Conservation (phyloP, 2,329 filamentous ascomycete genomes). For the Pseudocercospora pini-densiflorae region DNA sequence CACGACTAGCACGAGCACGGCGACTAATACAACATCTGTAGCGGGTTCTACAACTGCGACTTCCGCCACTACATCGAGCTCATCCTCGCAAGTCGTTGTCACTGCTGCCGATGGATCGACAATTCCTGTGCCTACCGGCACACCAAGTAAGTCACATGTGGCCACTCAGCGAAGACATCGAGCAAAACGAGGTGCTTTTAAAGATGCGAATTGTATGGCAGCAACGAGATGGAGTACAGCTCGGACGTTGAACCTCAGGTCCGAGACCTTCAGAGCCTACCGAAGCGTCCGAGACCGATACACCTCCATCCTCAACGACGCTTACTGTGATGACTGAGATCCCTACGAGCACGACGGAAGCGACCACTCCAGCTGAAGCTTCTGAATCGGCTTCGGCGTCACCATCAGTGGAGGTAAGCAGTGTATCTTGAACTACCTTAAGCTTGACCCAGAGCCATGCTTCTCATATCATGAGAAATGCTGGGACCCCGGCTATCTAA, state of each 20-base stretch:
- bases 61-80: neutral
- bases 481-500: neutral
- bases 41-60: neutral
- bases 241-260: neutral
- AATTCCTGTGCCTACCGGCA: neutral
- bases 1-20: neutral
- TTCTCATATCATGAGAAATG: neutral
- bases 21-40: neutral
- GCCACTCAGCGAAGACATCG: neutral
- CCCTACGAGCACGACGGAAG: neutral
- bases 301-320: neutral
- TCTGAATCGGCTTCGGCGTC: conserved; percentile 2
- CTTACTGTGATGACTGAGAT: neutral
- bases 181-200: no score
- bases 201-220: no score
- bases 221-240: no score
- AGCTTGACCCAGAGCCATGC: neutral
- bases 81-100: neutral
- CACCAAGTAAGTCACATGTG: neutral
- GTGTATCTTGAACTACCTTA: neutral
- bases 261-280: conserved; percentile 1
- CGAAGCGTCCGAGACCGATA: neutral
- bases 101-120: conserved; percentile 4
- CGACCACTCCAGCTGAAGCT: neutral
- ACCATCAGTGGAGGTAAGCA: neutral